Conservation (phyloP, 2,329 filamentous ascomycete genomes). For the Aspergillus sp. region DNA sequence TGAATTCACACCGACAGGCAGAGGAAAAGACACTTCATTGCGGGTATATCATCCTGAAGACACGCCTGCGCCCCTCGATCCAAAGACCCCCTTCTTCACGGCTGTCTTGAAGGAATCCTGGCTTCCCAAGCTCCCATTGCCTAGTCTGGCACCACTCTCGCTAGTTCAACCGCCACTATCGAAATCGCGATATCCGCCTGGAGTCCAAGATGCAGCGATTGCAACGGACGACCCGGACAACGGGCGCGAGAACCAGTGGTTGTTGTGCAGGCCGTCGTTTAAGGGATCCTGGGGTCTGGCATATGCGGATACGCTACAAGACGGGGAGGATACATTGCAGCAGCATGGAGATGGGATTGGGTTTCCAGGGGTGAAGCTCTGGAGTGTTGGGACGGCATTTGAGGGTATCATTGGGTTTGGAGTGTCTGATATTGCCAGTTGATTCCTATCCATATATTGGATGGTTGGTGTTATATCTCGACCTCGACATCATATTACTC, state of each 20-base stretch:
- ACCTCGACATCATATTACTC: background rate
- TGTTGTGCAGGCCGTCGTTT: background rate
- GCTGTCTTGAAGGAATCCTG: background rate
- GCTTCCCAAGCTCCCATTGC: background rate
- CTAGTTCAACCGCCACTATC: background rate
- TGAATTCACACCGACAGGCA: background rate
- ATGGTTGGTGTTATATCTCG: too few species aligned
- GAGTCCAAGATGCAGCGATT: background rate
- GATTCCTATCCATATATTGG: too few species aligned
- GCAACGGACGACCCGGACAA: conserved; percentile 2
- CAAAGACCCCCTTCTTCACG: background rate
- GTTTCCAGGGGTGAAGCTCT: conserved; percentile 1
- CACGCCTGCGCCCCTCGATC: background rate
- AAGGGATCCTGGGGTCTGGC: background rate
- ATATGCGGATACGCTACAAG: background rate
- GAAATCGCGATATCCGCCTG: background rate
- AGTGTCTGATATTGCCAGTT: background rate
- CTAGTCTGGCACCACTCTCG: background rate
- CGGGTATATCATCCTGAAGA: background rate
- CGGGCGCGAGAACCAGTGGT: conserved; percentile 1
- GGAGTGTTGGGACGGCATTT: background rate
- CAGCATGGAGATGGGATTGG: conserved; percentile 4
- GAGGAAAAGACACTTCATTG: background rate
- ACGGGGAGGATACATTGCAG: background rate
- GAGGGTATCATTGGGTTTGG: background rate